Evolutionary conservation across 441 rosid species (phyloP).

Genomic region (Erysimum pusillum): DNA sequence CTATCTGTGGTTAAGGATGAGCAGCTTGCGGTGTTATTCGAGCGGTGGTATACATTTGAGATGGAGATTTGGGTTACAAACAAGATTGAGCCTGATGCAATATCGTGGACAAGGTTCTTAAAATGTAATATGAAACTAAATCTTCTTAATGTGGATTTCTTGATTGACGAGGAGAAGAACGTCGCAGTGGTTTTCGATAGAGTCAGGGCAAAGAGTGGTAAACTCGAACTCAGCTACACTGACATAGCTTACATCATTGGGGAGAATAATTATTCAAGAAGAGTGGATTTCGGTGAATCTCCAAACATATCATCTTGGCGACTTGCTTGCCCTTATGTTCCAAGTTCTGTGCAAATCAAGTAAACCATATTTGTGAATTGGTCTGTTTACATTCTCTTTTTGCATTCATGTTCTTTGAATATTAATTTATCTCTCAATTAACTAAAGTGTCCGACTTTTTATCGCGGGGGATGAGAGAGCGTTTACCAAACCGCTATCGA

Average conservation of each 20-base stretch:
- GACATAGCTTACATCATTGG: neutral
- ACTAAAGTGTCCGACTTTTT: too few species aligned
- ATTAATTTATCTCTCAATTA: too few species aligned
- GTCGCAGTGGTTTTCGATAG: neutral
- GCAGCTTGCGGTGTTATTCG: neutral
- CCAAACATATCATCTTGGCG: neutral
- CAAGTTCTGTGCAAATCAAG: conserved; percentile 5
- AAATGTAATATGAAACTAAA: neutral
- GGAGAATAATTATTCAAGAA: neutral
- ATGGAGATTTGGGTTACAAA: conserved; percentile 6
- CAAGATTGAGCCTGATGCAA: conserved; percentile 1
- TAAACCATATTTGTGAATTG: neutral
- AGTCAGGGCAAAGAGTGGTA: too few species aligned
- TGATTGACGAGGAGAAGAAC: conserved; percentile 24
- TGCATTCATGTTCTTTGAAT: too few species aligned
- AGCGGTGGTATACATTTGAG: too few species aligned
- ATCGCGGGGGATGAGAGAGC: too few species aligned
- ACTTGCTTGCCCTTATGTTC: neutral
- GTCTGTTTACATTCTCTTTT: too few species aligned
- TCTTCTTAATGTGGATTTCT: neutral
- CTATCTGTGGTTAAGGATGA: conserved; percentile 9
- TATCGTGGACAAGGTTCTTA: conserved; percentile 22
- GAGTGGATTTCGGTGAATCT: neutral
- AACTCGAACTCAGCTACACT: too few species aligned
- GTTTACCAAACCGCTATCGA: too few species aligned